Evolutionary conservation across 2,329 filamentous ascomycete species (phyloP).

Genomic region (Fusarium caatingaense): DNA sequence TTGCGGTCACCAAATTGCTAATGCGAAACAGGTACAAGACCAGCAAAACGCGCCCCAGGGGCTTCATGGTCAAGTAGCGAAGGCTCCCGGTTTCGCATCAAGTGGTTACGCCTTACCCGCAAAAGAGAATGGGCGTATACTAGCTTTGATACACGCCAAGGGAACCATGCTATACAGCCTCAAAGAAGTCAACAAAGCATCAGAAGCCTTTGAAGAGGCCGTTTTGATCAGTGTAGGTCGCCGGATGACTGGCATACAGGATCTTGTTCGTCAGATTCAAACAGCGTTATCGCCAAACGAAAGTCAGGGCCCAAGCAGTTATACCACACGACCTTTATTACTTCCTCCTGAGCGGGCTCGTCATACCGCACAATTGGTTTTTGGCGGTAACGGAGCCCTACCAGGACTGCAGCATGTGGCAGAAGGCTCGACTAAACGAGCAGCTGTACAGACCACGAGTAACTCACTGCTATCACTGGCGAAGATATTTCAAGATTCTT

Average conservation of each 20-base stretch:
- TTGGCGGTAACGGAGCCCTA: slow-evolving; percentile 78
- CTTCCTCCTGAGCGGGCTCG: slow-evolving; percentile 86
- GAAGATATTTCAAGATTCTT: slow-evolving; percentile 97
- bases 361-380: slow-evolving; percentile 84
- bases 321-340: slow-evolving; percentile 68
- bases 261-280: slow-evolving; percentile 83
- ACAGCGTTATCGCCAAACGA: slow-evolving; percentile 66
- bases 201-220: slow-evolving; percentile 92
- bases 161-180: slow-evolving; percentile 97
- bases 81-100: slow-evolving; percentile 48
- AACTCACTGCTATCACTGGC: slow-evolving; percentile 94
- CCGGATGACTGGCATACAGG: slow-evolving; percentile 75
- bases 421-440: slow-evolving; percentile 77
- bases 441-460: slow-evolving; percentile 91
- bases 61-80: slow-evolving; percentile 35
- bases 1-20: slow-evolving; percentile 33
- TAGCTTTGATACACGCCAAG: slow-evolving; percentile 95
- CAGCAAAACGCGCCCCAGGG: slow-evolving; percentile 35
- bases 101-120: slow-evolving; percentile 84
- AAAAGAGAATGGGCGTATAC: slow-evolving; percentile 89
- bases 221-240: slow-evolving; percentile 88
- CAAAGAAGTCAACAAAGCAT: slow-evolving; percentile 83
- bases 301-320: slow-evolving; percentile 5
- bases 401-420: slow-evolving; percentile 79
- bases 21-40: slow-evolving; percentile 41